phyloP scores from a whole-genome alignment of 768 basidiomycete genomes.

The Serendipita sp. region DNA sequence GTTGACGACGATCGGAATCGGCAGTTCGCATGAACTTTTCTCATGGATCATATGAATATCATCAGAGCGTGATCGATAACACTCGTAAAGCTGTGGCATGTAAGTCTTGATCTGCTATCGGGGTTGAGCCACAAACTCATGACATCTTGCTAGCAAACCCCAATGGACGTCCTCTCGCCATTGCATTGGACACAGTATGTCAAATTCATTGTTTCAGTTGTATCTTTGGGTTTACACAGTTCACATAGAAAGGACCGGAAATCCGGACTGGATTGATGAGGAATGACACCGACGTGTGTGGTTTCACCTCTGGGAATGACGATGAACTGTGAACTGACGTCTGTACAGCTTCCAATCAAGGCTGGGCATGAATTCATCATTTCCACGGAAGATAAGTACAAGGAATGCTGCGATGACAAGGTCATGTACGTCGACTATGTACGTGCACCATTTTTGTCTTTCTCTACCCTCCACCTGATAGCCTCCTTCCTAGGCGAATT shows the following conservation, averaged over 20 bases:
- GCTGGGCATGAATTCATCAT: constrained; percentile 92
- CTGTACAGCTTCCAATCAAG: constrained; percentile 51
- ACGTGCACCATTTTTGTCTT: constrained; percentile 20
- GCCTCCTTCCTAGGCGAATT: constrained; percentile 44
- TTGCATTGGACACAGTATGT: constrained; percentile 90
- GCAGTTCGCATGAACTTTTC: constrained; percentile 99
- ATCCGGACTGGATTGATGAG: constrained; percentile 93
- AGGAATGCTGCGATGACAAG: constrained; percentile 65
- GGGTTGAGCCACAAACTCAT: constrained; percentile 9
- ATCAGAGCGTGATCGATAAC: constrained; percentile 98
- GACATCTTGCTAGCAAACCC: constrained; percentile 36
- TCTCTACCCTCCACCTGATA: neutral
- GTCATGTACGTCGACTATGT: constrained; percentile 90
- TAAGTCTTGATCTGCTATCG: constrained; percentile 23
- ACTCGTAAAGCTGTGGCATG: constrained; percentile 71
- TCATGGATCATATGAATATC: constrained; percentile 96
- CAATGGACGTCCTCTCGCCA: constrained; percentile 81
- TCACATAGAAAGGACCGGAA: constrained; percentile 86
- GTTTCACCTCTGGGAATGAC: constrained; percentile 31
- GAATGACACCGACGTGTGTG: constrained; percentile 60
- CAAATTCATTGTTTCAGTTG: neutral
- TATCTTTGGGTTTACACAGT: constrained; percentile 8
- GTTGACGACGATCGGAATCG: constrained; percentile 6
- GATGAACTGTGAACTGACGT: constrained; percentile 42
- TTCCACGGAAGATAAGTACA: constrained; percentile 69